These are phyloP conservation scores for Trifolium subterraneum DNA, from an alignment of 306 rosid species.

Conservation along the genomic window DNA sequence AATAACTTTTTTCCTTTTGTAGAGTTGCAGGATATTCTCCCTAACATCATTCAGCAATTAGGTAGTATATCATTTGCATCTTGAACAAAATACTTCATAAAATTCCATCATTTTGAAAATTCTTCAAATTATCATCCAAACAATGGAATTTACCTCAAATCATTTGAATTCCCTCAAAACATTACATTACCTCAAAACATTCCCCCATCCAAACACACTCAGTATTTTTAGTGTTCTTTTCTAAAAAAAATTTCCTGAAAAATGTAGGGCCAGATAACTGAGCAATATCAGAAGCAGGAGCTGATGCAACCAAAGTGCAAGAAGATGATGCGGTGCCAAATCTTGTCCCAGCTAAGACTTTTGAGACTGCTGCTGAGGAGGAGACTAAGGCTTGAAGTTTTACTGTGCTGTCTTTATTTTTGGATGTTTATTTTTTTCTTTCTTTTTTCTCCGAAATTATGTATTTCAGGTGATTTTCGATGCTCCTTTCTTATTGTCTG, in stretches of 20 bases:
- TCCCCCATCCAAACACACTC: too few species aligned
- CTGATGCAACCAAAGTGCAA: constrained; percentile 44
- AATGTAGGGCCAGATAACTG: constrained; percentile 84
- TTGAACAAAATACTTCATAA: too few species aligned
- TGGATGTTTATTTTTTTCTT: not conserved
- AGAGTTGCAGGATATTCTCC: constrained; percentile 98
- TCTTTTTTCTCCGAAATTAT: not conserved
- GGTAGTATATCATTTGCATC: constrained; percentile 64
- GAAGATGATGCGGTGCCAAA: constrained; percentile 84
- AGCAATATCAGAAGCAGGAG: constrained; percentile 81
- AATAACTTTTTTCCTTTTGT: constrained; percentile 23
- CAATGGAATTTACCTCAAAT: too few species aligned
- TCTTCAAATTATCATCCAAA: too few species aligned
- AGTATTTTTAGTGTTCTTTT: not conserved
- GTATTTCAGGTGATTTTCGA: constrained; percentile 44
- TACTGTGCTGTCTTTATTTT: constrained; percentile 47
- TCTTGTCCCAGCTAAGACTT: constrained; percentile 86
- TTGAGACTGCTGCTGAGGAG: constrained; percentile 80
- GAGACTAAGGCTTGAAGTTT: constrained; percentile 43
- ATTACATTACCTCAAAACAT: too few species aligned
- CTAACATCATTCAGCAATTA: constrained; percentile 82
- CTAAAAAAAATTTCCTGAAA: not conserved
- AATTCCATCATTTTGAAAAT: too few species aligned
- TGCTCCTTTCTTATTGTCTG: not conserved
- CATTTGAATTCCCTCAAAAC: too few species aligned